Base-by-base conservation (phyloP, 1,284 basidiomycete genomes). In the Trametes sp. region DNA sequence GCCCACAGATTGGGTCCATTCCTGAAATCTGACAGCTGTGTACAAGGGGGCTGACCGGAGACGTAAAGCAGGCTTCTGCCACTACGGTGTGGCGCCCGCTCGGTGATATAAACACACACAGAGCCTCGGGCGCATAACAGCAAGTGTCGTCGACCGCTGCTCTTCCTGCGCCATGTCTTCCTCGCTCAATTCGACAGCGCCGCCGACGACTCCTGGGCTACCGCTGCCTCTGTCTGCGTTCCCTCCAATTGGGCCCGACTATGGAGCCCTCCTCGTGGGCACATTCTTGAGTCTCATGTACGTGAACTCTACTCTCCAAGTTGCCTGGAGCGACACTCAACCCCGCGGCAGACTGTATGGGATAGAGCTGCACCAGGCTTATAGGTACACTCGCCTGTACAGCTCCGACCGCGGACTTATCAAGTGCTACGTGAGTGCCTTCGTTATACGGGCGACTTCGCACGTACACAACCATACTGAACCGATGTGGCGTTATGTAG, bases 211-310 rank as follows among this genome's bases (percentile, higher is more conserved):
- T 4, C 16, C 38, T 3, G 38, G 14, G 38, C 38, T 41, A 4
- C 38, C 16, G n/a, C n/a, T n/a, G 38, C 38, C 16, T n/a, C 38
- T n/a, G 38, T n/a, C 16, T 19, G 2, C 13, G 3, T n/a, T 41
- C 38, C 38, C 16, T 19, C 38, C 38, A 1, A 41, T 41, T 4
- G 38, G 38, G 2, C 38, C 38, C 1, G n/a, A 41, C 38, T 48
- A 48, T 26, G 45, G 45, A 6, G 45, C 45, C 26, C 45, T 48
- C 3, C 45, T 48, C 19, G 24, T 48, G 5, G 45, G 45, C 28
- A 48, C 45, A 6, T 48, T 48, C 45, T 48, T 48, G 24, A 48
- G 45, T 48, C 45, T 48, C 11, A 48, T 48, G 45, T 48, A 28
- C 19, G 45, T 28, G 23, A 13, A 26, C 26, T 28, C 1, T 28